These are phyloP conservation scores for Cryptosporidium bovis DNA, from an alignment of 169 alveolate genomes.

Conservation along the genomic window DNA sequence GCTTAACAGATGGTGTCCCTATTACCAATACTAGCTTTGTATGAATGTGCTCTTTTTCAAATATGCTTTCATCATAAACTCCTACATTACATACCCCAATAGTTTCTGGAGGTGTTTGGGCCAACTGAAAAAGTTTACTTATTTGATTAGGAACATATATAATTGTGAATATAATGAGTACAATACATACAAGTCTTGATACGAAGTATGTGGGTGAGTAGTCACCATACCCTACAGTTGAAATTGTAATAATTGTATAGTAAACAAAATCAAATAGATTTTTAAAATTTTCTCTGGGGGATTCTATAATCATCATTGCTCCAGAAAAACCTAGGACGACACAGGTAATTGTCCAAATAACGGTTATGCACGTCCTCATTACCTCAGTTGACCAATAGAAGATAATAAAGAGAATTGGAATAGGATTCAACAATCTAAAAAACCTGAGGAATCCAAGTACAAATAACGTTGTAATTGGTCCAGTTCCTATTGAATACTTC, in stretches of 20 bases:
- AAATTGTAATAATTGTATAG: conserved; percentile 72
- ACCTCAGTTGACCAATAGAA: conserved; percentile 66
- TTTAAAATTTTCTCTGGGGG: conserved; percentile 51
- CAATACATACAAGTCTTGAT: conserved; percentile 54
- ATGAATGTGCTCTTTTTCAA: conserved; percentile 63
- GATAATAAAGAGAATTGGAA: conserved; percentile 21
- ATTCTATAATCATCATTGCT: conserved; percentile 73
- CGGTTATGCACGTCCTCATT: conserved; percentile 56
- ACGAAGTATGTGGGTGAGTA: conserved; percentile 61
- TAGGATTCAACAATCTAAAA: conserved; percentile 41
- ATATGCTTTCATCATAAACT: conserved; percentile 34
- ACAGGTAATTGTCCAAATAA: conserved; percentile 62
- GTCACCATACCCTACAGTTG: conserved; percentile 77
- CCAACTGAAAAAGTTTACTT: conserved; percentile 60
- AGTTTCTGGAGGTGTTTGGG: conserved; percentile 72
- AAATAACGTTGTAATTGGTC: conserved; percentile 56
- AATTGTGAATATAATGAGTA: conserved; percentile 45
- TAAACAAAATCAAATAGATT: conserved; percentile 62
- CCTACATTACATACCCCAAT: conserved; percentile 50
- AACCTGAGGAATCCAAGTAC: conserved; percentile 53
- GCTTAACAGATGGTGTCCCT: conserved; percentile 68
- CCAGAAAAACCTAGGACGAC: conserved; percentile 67
- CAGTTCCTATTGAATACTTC: conserved; percentile 41
- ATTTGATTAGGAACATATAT: conserved; percentile 69
- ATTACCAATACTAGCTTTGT: conserved; percentile 44